A percentile compares a stretch with the other conserved stretches of the same genome.
These are phyloP conservation scores for Penicillium hordei DNA, from an alignment of 2,329 filamentous ascomycete species.

Conservation along the genomic window DNA sequence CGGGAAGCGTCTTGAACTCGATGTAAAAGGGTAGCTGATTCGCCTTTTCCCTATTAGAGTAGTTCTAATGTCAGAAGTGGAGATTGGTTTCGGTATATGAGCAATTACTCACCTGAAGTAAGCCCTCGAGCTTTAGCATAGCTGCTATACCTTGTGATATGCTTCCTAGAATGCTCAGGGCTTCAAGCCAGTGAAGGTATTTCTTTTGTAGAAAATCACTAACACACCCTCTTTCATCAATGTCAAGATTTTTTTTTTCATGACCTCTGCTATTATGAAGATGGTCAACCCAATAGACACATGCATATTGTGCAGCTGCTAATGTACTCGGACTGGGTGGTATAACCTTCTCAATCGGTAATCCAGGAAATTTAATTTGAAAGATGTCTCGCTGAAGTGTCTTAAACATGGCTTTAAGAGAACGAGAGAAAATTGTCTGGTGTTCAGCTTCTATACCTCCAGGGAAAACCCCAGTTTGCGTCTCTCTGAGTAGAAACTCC, in stretches of 20 bases:
- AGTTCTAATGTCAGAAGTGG: too few species aligned
- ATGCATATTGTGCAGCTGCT: conserved; percentile 32
- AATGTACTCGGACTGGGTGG: conserved; percentile 27
- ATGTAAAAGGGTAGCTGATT: neutral
- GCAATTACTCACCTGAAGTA: conserved; percentile 11
- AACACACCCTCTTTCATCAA: neutral
- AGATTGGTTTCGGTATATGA: too few species aligned
- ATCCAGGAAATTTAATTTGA: too few species aligned
- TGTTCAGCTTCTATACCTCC: too few species aligned
- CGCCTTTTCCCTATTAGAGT: too few species aligned
- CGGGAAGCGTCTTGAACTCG: conserved; percentile 27
- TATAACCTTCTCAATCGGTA: too few species aligned
- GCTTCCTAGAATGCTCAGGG: conserved; percentile 26
- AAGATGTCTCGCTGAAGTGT: too few species aligned
- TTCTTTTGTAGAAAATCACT: conserved; percentile 22
- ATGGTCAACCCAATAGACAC: conserved; percentile 40
- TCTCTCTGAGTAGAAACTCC: too few species aligned
- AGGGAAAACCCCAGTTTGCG: too few species aligned
- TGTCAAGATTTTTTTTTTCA: too few species aligned
- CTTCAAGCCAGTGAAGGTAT: conserved; percentile 34
- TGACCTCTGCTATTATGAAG: conserved; percentile 7
- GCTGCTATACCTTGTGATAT: conserved; percentile 15
- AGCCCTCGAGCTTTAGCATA: conserved; percentile 14
- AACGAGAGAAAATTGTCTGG: too few species aligned
- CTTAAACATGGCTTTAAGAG: too few species aligned